These are phyloP conservation scores for Coemansia sp. DNA, from an alignment of 192 early-diverging fungal genomes.

Conservation along the genomic window DNA sequence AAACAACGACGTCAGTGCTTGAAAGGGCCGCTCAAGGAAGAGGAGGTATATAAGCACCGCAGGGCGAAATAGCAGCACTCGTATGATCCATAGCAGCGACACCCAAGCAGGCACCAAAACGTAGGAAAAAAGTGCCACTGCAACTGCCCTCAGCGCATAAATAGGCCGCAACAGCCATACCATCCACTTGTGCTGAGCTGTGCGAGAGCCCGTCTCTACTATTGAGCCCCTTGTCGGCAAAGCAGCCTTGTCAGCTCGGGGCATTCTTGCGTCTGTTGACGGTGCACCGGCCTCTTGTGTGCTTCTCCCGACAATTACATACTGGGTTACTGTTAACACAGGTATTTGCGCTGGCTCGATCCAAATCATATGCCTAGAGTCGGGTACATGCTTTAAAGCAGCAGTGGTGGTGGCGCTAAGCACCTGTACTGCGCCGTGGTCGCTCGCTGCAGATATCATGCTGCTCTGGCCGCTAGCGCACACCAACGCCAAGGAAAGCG, in stretches of 20 bases:
- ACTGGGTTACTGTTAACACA: conserved; percentile 8
- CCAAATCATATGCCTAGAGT: neutral
- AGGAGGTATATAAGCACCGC: conserved; percentile 39
- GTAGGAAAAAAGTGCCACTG: conserved; percentile 10
- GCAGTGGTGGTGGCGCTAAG: neutral
- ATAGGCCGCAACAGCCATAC: neutral
- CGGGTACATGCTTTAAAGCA: neutral
- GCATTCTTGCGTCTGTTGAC: neutral
- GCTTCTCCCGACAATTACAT: neutral
- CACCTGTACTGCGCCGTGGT: neutral
- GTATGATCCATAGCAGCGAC: conserved; percentile 7
- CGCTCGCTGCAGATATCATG: neutral
- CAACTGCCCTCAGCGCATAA: neutral
- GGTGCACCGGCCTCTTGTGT: neutral
- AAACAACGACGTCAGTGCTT: conserved; percentile 22
- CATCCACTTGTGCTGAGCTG: neutral
- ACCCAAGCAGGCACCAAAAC: conserved; percentile 11
- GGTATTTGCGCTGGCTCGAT: neutral
- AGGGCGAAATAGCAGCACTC: conserved; percentile 24
- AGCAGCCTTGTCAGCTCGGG: neutral
- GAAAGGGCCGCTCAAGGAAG: conserved; percentile 35
- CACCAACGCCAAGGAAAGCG: neutral
- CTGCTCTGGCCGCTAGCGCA: neutral
- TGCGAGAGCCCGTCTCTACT: neutral
- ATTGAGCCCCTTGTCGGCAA: neutral